Conservation (phyloP, 2,329 filamentous ascomycete species). For the Calonectria naviculata region DNA sequence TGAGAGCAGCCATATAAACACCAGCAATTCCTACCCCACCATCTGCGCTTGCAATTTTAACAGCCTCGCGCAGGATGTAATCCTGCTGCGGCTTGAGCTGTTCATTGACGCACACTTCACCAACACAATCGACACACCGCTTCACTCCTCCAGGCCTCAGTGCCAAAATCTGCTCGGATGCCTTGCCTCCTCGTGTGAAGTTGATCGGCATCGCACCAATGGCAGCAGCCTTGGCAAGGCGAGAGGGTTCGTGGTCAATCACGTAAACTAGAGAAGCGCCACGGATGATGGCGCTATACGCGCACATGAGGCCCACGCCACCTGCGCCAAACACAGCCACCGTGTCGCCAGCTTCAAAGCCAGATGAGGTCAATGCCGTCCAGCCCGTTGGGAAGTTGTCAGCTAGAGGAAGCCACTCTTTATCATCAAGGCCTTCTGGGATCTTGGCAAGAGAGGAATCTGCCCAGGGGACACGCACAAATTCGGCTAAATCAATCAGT, state of each 20-base stretch:
- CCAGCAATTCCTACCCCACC: slow-evolving; percentile 22
- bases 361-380: slow-evolving; percentile 9
- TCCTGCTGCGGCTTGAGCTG: slow-evolving; percentile 19
- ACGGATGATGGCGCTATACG: slow-evolving; percentile 27
- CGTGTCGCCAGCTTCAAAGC: slow-evolving; percentile 22
- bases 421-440: neutral
- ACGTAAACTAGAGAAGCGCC: slow-evolving; percentile 28
- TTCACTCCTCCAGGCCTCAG: slow-evolving; percentile 14
- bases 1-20: slow-evolving; percentile 3
- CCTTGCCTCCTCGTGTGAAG: slow-evolving; percentile 16
- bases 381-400: slow-evolving; percentile 26
- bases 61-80: slow-evolving; percentile 8
- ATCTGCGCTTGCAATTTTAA: slow-evolving; percentile 1
- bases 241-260: slow-evolving; percentile 19
- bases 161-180: slow-evolving; percentile 27
- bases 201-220: slow-evolving; percentile 30
- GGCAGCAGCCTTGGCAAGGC: slow-evolving; percentile 14
- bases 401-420: neutral
- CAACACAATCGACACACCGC: slow-evolving; percentile 18
- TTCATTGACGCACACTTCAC: slow-evolving; percentile 17
- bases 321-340: slow-evolving; percentile 28
- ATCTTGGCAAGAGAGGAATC: slow-evolving; percentile 5
- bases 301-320: slow-evolving; percentile 18
- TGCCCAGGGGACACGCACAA: neutral
- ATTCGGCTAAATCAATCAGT: neutral